Conservation (phyloP, 306 rosid species). For the Gleditsia sinensis region DNA sequence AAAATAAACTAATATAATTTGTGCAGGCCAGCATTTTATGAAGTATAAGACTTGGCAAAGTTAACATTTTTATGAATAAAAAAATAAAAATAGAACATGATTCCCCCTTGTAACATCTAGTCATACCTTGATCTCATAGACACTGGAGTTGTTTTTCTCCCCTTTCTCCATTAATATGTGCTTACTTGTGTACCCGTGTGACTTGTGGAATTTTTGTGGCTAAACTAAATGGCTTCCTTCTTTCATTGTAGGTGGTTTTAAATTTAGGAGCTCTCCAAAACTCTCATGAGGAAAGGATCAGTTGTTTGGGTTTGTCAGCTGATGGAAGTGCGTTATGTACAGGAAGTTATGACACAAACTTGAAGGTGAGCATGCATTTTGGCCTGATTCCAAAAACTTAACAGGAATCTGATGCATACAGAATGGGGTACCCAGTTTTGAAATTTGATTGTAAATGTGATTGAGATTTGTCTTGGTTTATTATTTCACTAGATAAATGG, state of each 20-base stretch:
- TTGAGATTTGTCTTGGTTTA: slow-evolving; percentile 7
- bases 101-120: background rate
- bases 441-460: background rate
- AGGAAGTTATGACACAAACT: slow-evolving; percentile 95
- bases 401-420: background rate
- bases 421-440: background rate
- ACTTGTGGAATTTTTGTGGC: background rate
- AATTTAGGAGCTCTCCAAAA: slow-evolving; percentile 88
- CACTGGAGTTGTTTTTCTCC: background rate
- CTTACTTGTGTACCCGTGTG: background rate
- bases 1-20: background rate
- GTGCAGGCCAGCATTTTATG: background rate
- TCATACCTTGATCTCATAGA: background rate
- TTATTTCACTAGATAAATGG: background rate
- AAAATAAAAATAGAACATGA: background rate
- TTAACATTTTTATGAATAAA: background rate
- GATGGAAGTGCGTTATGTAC: slow-evolving; percentile 99
- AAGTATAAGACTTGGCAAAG: background rate
- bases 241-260: slow-evolving; percentile 74
- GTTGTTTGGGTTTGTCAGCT: slow-evolving; percentile 94
- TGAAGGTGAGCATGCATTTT: slow-evolving; percentile 65
- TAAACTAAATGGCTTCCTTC: background rate
- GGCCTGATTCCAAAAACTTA: background rate
- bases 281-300: slow-evolving; percentile 76
- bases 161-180: background rate